Evolutionary conservation across 345 rosid genomes (phyloP).

Genomic region (Rhodamnia argentea): DNA sequence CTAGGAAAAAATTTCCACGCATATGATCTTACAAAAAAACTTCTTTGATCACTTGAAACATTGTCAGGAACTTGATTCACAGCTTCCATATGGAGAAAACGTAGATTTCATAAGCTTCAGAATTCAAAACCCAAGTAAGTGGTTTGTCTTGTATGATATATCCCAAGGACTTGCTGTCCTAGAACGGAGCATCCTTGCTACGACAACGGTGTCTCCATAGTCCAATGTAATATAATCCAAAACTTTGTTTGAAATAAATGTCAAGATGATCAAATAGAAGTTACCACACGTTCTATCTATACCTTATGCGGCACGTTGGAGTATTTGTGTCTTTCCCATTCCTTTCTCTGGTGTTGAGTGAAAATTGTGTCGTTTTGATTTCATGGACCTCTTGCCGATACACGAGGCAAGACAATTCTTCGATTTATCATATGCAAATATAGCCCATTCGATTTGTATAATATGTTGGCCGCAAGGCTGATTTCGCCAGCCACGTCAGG

Average conservation of each 20-base stretch:
- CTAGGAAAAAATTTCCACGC: not conserved
- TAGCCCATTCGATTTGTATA: not conserved
- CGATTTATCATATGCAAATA: not conserved
- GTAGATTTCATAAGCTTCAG: not conserved
- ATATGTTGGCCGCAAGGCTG: not conserved
- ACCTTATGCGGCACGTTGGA: too few species aligned
- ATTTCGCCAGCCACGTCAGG: not conserved
- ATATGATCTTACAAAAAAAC: too few species aligned
- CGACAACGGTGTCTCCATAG: not conserved
- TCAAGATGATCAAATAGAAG: too few species aligned
- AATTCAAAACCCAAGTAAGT: not conserved
- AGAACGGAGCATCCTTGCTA: too few species aligned
- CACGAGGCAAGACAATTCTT: not conserved
- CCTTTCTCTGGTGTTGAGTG: too few species aligned
- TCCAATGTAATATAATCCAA: not conserved
- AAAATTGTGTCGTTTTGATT: not conserved
- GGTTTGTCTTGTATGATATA: not conserved
- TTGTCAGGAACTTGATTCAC: not conserved
- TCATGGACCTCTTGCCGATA: not conserved
- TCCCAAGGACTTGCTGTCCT: too few species aligned
- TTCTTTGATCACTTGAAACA: not conserved
- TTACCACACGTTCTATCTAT: too few species aligned
- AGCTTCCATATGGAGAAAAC: not conserved
- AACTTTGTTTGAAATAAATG: not conserved
- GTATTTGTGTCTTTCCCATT: too few species aligned